Evolutionary conservation across 371 early-diverging fungal species (phyloP), one percentile per base, ranked within the genome.

Genomic region (Mortierella sp.): DNA sequence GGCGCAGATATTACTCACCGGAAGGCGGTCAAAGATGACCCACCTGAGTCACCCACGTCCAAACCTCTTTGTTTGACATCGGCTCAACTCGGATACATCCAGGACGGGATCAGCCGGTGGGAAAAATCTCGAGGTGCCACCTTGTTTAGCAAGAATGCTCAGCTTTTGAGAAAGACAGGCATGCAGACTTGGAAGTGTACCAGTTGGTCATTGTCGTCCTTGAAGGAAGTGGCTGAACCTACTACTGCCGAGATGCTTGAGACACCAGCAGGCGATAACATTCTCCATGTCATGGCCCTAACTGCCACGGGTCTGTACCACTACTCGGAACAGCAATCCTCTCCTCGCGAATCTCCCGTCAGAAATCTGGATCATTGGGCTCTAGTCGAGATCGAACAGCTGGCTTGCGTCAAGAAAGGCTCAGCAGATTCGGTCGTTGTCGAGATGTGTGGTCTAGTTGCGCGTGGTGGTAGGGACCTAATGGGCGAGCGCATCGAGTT

Each of bases 321-420:
- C 49, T 64, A 27, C 24, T 42, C 44, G 21, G 73, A 72, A 43
- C 64, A 32, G 21, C 60, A 46, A 9, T 30, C 48, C 0, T 21
- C 56, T 1, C 2, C 24, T n/a, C 49, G 52, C 9, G 63, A 50
- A 9, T 14, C 34, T 2, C 0, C 56, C 3, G 15, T 32, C 24
- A 28, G 62, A 19, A 57, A 56, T 53, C 19, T 75, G 60, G 69
- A 64, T 39, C 68, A 75, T 31, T 75, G 76, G 76, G 69, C 64
- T 30, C 27, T 75, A 24, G 23, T 75, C n/a, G 76, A 75, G 50
- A 60, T 75, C 3, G 76, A 75, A 23, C 11, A 59, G 6, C 8
- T 75, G 23, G 6, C 6, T 26, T 15, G 55, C 1, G 34, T 15
- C 15, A 14, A 44, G 1, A 43, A 51, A n/a, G 58, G 11, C 5